phyloP scores from a whole-genome alignment of 306 rosid genomes.

The Ammopiptanthus mongolicus region DNA sequence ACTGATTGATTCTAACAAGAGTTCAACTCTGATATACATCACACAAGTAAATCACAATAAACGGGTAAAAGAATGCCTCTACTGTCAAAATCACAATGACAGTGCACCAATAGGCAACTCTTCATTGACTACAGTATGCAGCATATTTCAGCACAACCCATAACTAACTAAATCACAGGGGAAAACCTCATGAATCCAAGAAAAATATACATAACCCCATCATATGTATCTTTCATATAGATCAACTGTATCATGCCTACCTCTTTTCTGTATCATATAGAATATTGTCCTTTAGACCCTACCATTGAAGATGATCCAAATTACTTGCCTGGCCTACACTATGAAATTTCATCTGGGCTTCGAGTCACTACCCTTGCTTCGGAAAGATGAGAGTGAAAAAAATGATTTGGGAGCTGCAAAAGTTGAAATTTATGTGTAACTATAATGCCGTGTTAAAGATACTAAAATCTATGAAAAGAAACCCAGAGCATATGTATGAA shows the following conservation, averaged over 20 bases:
- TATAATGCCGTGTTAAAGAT: conserved; percentile 18
- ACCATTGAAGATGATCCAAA: conserved; percentile 37
- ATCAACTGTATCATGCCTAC: conserved; percentile 46
- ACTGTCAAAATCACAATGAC: conserved; percentile 79
- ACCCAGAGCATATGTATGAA: conserved; percentile 1
- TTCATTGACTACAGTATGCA: conserved; percentile 50
- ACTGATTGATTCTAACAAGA: conserved; percentile 43
- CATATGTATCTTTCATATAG: conserved; percentile 39
- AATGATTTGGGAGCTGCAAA: conserved; percentile 91
- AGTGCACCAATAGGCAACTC: conserved; percentile 48
- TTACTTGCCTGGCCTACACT: conserved; percentile 25
- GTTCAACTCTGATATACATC: conserved; percentile 56
- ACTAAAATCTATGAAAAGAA: conserved; percentile 13
- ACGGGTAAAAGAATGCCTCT: conserved; percentile 47
- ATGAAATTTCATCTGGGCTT: conserved; percentile 63
- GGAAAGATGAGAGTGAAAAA: conserved; percentile 87
- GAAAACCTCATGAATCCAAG: conserved; percentile 50
- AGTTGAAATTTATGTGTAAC: conserved; percentile 11
- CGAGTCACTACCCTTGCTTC: conserved; percentile 91
- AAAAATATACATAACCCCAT: conserved; percentile 60
- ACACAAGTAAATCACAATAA: conserved; percentile 30
- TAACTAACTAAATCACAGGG: conserved; percentile 54
- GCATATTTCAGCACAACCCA: conserved; percentile 61
- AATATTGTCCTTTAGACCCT: conserved; percentile 51
- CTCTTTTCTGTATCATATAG: conserved; percentile 37